phyloP scores from a whole-genome alignment of 148 eudicot genomes.

The Vaccinium myrtillus region DNA sequence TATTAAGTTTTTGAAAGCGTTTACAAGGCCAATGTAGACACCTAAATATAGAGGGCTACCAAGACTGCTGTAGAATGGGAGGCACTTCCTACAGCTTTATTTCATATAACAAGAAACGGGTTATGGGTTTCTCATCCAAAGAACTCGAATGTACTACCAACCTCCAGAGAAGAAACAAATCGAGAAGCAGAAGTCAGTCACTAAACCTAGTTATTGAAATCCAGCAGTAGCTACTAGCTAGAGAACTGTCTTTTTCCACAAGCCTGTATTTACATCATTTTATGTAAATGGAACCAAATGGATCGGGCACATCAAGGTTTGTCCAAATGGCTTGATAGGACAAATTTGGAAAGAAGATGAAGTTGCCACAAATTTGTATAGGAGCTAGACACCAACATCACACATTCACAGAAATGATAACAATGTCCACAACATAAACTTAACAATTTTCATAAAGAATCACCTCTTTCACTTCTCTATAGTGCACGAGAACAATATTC shows the following conservation, averaged over 20 bases:
- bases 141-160: neutral
- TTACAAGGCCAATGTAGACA: neutral
- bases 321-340: neutral
- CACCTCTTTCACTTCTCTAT: slow-evolving; percentile 55
- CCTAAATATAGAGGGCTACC: neutral
- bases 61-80: neutral
- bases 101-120: neutral
- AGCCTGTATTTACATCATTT: neutral
- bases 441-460: neutral
- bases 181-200: neutral
- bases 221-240: neutral
- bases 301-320: neutral
- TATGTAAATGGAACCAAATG: slow-evolving; percentile 3
- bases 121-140: neutral
- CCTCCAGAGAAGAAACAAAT: neutral
- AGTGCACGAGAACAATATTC: slow-evolving; percentile 67
- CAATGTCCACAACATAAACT: neutral
- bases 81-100: neutral
- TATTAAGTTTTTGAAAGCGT: neutral
- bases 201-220: neutral
- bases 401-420: neutral
- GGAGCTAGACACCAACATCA: neutral
- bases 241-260: neutral
- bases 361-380: neutral
- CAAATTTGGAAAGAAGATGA: neutral